Evolutionary conservation across 768 basidiomycete genomes (phyloP), one percentile per base, ranked within the genome.

Genomic region (Tulasnella sp.): DNA sequence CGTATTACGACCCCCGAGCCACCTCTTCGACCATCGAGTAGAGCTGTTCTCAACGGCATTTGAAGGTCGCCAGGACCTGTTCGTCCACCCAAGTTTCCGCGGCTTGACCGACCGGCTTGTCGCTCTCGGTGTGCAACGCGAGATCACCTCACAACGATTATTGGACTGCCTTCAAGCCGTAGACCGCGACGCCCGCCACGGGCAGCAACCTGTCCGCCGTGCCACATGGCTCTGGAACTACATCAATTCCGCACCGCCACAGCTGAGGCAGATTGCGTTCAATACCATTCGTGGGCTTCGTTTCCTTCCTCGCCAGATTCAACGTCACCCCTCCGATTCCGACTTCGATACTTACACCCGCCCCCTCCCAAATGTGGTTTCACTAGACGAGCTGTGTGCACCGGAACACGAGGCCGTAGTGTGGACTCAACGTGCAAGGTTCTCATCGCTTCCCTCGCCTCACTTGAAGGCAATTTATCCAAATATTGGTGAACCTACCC

Each of bases 401-500:
- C 34, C 31, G 19, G 75, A 56, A 7, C 44, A n/a, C 5, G 39
- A 36, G 12, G 2, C 44, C 12, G 75, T 52, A 6, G 75, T 19
- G 2, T 77, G 76, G 76, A 77, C 76, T 42, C 76, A 77, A 62
- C 76, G 76, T 21, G 76, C 56, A 36, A 36, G 76, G 27, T 77
- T 77, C 42, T 9, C 21, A 21, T 34, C 19, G 36, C 9, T 19
- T n/a, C 31, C 76, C 0, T 62, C 76, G 0, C 27, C 34, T 34
- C 42, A 58, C 56, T 42, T 77, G 24, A 39, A 34, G 27, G 58
- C 52, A 9, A 24, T 77, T 10, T 58, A 68, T 62, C 36, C 19
- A 18, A n/a, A 16, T 24, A 18, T 77, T 19, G 76, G 76, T n/a
- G 52, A 52, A 52, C 52, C 52, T 31, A 19, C 44, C 19, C 1